Base-by-base conservation (phyloP, 2,329 filamentous ascomycete genomes). In the Tricladium varicosporioides region DNA sequence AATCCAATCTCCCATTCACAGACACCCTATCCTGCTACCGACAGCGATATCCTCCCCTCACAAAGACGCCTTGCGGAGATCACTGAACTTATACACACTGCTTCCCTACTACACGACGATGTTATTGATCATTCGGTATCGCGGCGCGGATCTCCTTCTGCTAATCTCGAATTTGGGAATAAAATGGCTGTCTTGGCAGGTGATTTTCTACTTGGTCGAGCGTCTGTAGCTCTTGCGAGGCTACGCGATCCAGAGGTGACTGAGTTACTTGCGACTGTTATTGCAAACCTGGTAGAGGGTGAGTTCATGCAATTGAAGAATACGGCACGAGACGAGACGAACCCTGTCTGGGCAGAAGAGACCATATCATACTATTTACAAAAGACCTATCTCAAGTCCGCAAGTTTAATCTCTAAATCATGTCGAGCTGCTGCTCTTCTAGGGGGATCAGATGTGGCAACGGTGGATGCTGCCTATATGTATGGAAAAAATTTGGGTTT, bases 291-390 rank as follows among this genome's bases (percentile, higher is more conserved):
- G 22, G 92, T 99, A 16, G 94, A 99, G 76, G 94, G 94, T 70
- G 94, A 99, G 75, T 97, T 99, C 78, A 99, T 99, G 94, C 94
- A 99, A 78, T 79, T 99, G 67, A 95, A 96, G 77, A 99, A 99
- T 74, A 97, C 94, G 1, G 90, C 89, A 47, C 81, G 84, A 63
- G 93, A 97, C 71, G 93, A 97, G 78, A 80, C 83, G 63, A 87
- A 89, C 65, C 93, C 93, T 1, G 77, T 81, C 9, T 97, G 89
- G 83, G 94, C 88, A 1, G 91, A 97, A 69, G 90, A 96, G 53
- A 89, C 92, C 1, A 82, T 99, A 60, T 83, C 85, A 22, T 97
- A 99, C 76, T 99, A 99, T 72, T 80, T 99, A 51, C 91, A 97
- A 71, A 99, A 99, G 81, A 99, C 94, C 27, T 99, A 99, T 70